Base-by-base conservation (phyloP, 352 stramenopile species). In the Lagenidium giganteum region DNA sequence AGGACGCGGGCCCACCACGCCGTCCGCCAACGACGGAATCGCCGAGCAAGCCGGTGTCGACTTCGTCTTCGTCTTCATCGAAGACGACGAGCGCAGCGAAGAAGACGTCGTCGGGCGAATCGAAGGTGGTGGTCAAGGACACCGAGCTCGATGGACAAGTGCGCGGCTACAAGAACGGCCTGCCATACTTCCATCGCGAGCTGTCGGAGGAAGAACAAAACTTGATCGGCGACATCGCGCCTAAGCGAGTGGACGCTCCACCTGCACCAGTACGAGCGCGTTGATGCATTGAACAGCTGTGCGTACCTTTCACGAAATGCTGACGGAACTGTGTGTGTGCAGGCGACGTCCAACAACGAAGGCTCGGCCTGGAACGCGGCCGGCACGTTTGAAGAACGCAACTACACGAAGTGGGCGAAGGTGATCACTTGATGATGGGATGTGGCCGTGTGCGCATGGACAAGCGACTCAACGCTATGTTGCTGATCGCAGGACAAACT, bases 181-280 rank as follows among this genome's bases (percentile, higher is more conserved):
- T 90, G 36, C 80, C 80, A 20, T 99, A 98, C 57, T 99, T 99
- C 69, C 96, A 99, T 64, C 91, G 96, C 49, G 95, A 99, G 62
- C 65, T 98, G 26, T 94, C 86, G 8, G 93, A 97, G 56, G 83
- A 98, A 48, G 91, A 95, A 27, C 98, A 98, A 58, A 75, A 64
- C 32, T 87, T 99, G 61, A 97, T 97, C 47, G 95, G 98, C 44
- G 98, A 99, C 64, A 97, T 93, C 51, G 78, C 80, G 25, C 84
- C 82, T 0, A 82, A 95, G 64, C 90, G 91, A 57, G 82, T 91
- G 26, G 70, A 83, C 38, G 41, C 58, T 2, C 64, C 69, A 12
- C 64, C 63, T 0, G 61, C 64, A 0, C 30, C 41, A 34, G 62
- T 68, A 47, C 47, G 54, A 48, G 28, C 8, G 32, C 29, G 12